Evolutionary conservation across 2,329 filamentous ascomycete species (phyloP).

Genomic region (Teratosphaeria gauchensis): DNA sequence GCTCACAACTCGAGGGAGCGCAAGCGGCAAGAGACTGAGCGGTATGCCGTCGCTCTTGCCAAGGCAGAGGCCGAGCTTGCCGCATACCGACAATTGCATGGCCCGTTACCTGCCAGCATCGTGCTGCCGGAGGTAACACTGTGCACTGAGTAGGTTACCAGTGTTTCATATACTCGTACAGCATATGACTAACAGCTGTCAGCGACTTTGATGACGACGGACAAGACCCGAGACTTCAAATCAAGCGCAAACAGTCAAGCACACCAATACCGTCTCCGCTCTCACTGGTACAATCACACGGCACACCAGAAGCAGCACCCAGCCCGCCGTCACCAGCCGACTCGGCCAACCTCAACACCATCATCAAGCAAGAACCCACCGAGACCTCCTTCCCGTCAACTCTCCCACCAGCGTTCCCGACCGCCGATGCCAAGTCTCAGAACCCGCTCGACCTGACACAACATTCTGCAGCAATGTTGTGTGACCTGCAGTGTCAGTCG

Average conservation of each 20-base stretch:
- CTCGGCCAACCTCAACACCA: constrained; percentile 8
- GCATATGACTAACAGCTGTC: not conserved
- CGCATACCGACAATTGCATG: constrained; percentile 22
- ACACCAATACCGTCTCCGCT: constrained; percentile 19
- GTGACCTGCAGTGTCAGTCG: constrained; percentile 99
- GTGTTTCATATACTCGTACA: too few species aligned
- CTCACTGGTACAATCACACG: constrained; percentile 19
- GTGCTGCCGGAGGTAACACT: constrained; percentile 25
- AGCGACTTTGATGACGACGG: constrained; percentile 1
- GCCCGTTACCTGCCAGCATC: constrained; percentile 22
- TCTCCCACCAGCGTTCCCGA: constrained; percentile 18
- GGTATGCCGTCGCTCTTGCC: constrained; percentile 48
- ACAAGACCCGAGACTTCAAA: constrained; percentile 5
- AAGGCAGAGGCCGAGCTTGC: constrained; percentile 22
- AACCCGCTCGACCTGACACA: constrained; percentile 82
- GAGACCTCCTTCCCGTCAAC: constrained; percentile 14
- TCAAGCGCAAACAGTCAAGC: constrained; percentile 2
- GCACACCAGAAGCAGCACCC: constrained; percentile 14
- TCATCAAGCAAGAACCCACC: constrained; percentile 24
- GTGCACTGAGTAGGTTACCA: constrained; percentile 12
- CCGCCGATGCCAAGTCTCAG: constrained; percentile 28
- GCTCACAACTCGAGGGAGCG: constrained; percentile 94
- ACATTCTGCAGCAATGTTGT: constrained; percentile 99
- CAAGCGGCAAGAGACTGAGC: constrained; percentile 83
- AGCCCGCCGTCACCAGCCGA: constrained; percentile 20